Base-by-base conservation (phyloP, 768 basidiomycete genomes). In the Solioccasus polychromus region DNA sequence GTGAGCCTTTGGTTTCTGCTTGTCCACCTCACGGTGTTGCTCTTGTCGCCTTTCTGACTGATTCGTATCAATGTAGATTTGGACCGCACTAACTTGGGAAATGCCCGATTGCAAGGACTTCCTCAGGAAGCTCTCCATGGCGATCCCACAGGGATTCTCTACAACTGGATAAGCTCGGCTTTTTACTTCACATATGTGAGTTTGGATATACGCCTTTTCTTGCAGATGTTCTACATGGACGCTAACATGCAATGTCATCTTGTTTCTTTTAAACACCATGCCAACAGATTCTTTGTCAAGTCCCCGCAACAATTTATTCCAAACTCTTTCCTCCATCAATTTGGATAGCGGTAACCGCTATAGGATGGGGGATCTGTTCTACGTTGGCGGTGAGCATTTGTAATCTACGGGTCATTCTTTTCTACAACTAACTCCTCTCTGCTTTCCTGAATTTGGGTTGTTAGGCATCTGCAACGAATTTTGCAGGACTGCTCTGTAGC, bases 131-230 rank as follows among this genome's bases (percentile, higher is more conserved):
- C 71, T 9, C 77, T 90, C 8, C 70, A 73, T 8, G 85, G 86
- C 7, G 88, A 89, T 59, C 75, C 75, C 2, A 80, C 78, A 0
- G 87, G 88, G 1, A 50, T 69, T 25, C 70, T 80, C 15, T 89
- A 79, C 58, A 80, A 85, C 59, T 89, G 86, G 88, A 67, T 85
- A 32, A 85, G 78, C 53, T 87, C 86, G 2, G 74, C 73, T 5
- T 91, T 90, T 67, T 90, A 82, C 70, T 82, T 90, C 57, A 77
- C 88, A 50, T 90, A 89, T 55, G 86, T 83, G 47, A 46, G 77
- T 68, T 29, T 6, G 17, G 2, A 20, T 19, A 11, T 26, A 19
- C 14, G 24, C 1, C 20, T 41, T 35, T 26, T 31, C 30, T 31
- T 31, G n/a, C n/a, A n/a, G n/a, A n/a, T n/a, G n/a, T n/a, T n/a